Base-by-base conservation (phyloP, 495 filamentous ascomycete species). In the Podospora didyma region DNA sequence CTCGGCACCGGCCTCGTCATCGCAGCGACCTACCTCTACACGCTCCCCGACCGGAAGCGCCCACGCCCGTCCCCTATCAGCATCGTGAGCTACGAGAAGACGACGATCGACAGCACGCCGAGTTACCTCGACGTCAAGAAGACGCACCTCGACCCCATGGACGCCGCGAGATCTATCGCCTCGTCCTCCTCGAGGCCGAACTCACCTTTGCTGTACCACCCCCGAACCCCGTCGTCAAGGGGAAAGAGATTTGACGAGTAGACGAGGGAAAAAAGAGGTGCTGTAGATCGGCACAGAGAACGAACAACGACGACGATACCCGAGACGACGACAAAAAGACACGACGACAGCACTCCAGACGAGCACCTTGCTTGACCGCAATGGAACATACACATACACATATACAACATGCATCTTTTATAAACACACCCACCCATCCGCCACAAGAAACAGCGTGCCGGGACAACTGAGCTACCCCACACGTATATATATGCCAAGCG, bases 1-100 rank as follows among this genome's bases (percentile, higher is more conserved):
- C 56, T 93, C 46, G 94, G 94, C 31, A 88, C 90, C 2, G 76
- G 78, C 34, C 69, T 91, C 49, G 90, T 97, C 3, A 67, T 96
- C 12, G 77, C 82, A 50, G 86, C 92, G 22, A 96, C 90, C 3
- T 96, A 89, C 54, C 81, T 97, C 31, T 97, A 96, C 74, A 91
- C 84, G 49, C 78, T 77, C 11, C 69, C 74, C 20, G 75, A 84
- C 34, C 73, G 77, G 41, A 76, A 77, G 31, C 76, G 81, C 44
- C 69, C 69, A 41, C 79, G 83, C n/a, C 87, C 89, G 9, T 82
- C 88, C 14, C 87, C 89, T 11, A 89, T 95, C 65, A 84, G 76
- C 52, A 84, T 96, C 46, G 84, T 86, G 19, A 80, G 75, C 39
- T 91, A 86, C 62, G 90, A 95, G 64, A 94, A 92, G 71, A 88